Evolutionary conservation across 192 early-diverging fungal genomes (phyloP), one percentile per base, ranked within the genome.

Genomic region (Rhizoclosmatium globosum): DNA sequence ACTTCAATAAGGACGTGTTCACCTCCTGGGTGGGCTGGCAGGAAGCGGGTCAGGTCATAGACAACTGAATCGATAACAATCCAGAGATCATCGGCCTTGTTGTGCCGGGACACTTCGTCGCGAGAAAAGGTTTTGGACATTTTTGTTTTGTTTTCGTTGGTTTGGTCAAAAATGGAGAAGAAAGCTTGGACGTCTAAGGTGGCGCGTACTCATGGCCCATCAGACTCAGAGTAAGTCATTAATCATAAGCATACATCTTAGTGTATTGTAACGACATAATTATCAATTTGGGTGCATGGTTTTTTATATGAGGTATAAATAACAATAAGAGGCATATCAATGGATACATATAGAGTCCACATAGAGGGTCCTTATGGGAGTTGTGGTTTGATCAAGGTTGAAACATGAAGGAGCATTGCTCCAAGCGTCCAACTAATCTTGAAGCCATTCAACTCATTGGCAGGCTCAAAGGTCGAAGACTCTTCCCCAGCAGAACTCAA

Each of bases 1-100:
- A 90, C 89, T 42, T 79, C 90, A 41, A 93, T 76, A 41, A 93
- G 85, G 42, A 93, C 85, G 81, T 93, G 92, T 77, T 77, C 65
- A 7, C 74, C 80, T 6, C 79, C 82, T 9, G 82, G 81, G 68
- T 84, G 82, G 21, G 79, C 79, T 39, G 43, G 42, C 15, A 79
- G 43, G 65, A 85, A 85, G 43, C 83, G 82, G 6, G 75, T 82
- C 17, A 82, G 57, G 47, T 82, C 81, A 45, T 62, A 82, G 9
- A 82, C 81, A 42, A 72, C 47, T 9, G 66, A 62, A 47, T 82
- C 81, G 62, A 82, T 79, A 39, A 82, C 50, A 39, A 82, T 64
- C 82, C 82, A 83, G 7, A 79, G 70, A 61, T 81, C 79, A 62
- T 81, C 79, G 19, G 78, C 42, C 48, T 80, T 83, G 82, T 77